Evolutionary conservation across 768 basidiomycete genomes (phyloP), one percentile per base, ranked within the genome.

Genomic region (Lactarius indigo): DNA sequence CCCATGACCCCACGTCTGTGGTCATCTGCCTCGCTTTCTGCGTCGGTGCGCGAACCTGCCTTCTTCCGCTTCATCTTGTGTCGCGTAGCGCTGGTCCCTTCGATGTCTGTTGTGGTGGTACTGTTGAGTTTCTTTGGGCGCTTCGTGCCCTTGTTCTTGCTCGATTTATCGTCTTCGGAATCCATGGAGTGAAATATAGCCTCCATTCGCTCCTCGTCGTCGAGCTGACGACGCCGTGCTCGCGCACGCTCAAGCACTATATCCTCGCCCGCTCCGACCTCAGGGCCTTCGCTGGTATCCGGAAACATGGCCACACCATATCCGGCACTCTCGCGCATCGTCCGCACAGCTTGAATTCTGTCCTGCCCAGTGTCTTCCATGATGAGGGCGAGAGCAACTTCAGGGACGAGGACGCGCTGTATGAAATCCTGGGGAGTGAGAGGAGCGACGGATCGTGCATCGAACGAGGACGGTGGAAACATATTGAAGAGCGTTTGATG

Each of bases 291-390:
- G 35, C 79, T 82, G 52, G 83, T 84, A 50, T 86, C 88, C 0
- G 92, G 91, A 74, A 94, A 96, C 87, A 91, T 90, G 7, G 89
- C 87, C 9, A 88, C 87, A 0, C 95, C 95, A 73, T 94, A 97
- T 41, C 84, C 84, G 0, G 89, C 83, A 66, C 94, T 96, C 56
- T 91, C 88, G 33, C 86, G 82, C 58, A 95, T 75, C 6, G 91
- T 85, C 26, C 76, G 72, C 13, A 89, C 72, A 0, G 91, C 92
- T 54, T 80, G 79, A 0, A 75, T 72, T 4, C 79, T 75, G 50
- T 76, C 72, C 13, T 88, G 76, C 1, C 73, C 66, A 72, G 83
- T 83, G 74, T 98, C 95, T 65, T 90, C 81, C 79, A 86, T 86
- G 67, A 98, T 92, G n/a, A 98, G 84, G 28, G 83, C 80, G 47